Evolutionary conservation across 345 rosid genomes (phyloP), one percentile per base, ranked within the genome.

Genomic region (Theobroma cacao): DNA sequence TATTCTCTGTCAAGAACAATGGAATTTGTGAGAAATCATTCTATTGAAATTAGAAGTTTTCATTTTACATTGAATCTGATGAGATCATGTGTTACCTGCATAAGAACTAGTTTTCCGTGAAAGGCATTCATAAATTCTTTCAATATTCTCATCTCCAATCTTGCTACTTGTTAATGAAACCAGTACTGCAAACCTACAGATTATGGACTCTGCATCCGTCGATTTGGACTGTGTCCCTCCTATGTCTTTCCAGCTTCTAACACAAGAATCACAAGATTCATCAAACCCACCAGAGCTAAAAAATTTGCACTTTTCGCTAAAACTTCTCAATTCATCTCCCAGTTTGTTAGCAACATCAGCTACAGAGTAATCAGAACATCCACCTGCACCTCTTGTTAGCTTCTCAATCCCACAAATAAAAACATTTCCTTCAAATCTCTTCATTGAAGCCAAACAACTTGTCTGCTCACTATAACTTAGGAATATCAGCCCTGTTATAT

Each of bases 121-220:
- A 33, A 86, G 85, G 82, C 88, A 89, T 69, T 53, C 33, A 53
- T 79, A 75, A 74, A 85, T 59, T 30, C 64, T 75, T 59, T 63
- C 50, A 4, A 77, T 79, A 62, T 70, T 72, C 15, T 60, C 52
- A 48, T 89, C 90, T 59, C 47, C 82, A 73, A 80, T 77, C 79
- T 80, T 70, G 0, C 56, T 68, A 82, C 91, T 84, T 60, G 78
- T 88, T 55, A 84, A 67, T n/a, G 86, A 58, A 18, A 88, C 74
- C 67, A 87, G 56, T 41, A 82, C 83, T 4, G 89, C 82, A 78
- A 87, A 87, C 72, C 89, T 84, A 26, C 92, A 89, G 55, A 81
- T 53, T 43, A 45, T 22, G 28, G 78, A 45, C 56, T 65, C 58
- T 3, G 41, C 12, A 41, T 45, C 52, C 2, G 45, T 28, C 66